Conservation (phyloP, 2,329 filamentous ascomycete genomes). For the Alternaria sp. region DNA sequence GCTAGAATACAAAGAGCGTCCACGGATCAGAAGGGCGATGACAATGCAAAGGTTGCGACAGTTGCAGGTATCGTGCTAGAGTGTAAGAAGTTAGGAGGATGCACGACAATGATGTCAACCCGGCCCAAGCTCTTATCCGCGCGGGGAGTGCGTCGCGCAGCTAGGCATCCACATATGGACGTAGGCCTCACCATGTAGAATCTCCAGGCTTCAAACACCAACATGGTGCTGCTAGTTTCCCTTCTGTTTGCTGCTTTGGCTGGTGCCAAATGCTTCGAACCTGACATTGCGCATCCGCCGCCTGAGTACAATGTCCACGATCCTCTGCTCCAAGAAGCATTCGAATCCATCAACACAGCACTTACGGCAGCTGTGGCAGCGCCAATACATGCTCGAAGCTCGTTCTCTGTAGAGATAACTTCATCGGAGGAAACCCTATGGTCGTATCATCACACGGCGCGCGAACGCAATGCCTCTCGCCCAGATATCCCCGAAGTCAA, state of each 20-base stretch:
- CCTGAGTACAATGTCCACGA: slow-evolving; percentile 43
- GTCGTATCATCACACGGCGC: slow-evolving; percentile 52
- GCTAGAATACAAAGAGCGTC: not conserved
- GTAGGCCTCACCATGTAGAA: slow-evolving; percentile 5
- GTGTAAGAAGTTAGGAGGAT: not conserved
- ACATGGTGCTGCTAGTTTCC: slow-evolving; percentile 21
- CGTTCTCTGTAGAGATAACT: slow-evolving; percentile 54
- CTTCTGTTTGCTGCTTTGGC: slow-evolving; percentile 22
- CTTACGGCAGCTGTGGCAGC: slow-evolving; percentile 37
- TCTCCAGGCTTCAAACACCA: slow-evolving; percentile 10
- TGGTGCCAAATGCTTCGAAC: slow-evolving; percentile 47
- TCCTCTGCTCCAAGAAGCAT: slow-evolving; percentile 40
- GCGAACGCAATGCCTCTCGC: slow-evolving; percentile 46
- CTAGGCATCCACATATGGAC: not conserved
- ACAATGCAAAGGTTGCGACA: not conserved
- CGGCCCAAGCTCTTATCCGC: slow-evolving; percentile 8
- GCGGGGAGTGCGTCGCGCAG: not conserved
- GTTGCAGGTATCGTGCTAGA: not conserved
- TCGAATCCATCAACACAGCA: slow-evolving; percentile 38
- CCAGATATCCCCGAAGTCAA: slow-evolving; percentile 50
- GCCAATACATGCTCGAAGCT: slow-evolving; percentile 45
- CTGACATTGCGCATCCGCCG: slow-evolving; percentile 50
- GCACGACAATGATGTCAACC: slow-evolving; percentile 4
- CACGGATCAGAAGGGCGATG: not conserved
- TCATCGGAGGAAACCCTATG: slow-evolving; percentile 51